These are phyloP conservation scores for Auxenochlorella pyrenoidosa DNA, from an alignment of 139 green algal species.

Conservation along the genomic window DNA sequence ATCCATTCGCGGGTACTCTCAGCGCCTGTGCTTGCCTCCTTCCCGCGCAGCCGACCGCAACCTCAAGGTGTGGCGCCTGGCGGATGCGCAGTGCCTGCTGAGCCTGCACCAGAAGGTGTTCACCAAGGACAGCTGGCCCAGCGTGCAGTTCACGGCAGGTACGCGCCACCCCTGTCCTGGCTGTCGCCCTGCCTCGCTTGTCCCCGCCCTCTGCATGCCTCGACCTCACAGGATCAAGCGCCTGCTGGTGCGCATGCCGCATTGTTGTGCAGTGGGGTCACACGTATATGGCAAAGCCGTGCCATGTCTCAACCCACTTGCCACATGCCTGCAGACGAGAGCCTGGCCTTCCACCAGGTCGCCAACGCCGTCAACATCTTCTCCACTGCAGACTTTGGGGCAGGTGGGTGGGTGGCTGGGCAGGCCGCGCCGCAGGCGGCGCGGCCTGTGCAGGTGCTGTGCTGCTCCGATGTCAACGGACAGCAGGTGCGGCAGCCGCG, in stretches of 20 bases:
- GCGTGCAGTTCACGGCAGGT: constrained; percentile 71
- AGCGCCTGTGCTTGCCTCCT: background rate
- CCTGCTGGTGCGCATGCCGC: no score
- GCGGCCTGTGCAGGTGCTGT: no score
- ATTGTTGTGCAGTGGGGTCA: no score
- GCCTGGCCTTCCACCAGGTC: constrained; percentile 67
- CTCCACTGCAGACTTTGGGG: constrained; percentile 60
- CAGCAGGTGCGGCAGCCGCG: background rate
- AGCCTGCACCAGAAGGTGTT: constrained; percentile 70
- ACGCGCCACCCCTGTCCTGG: background rate
- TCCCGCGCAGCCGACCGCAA: background rate
- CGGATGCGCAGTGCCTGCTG: constrained; percentile 49
- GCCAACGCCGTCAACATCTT: constrained; percentile 92
- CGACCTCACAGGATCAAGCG: no score
- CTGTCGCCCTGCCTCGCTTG: no score
- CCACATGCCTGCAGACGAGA: constrained; percentile 65
- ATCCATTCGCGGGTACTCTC: no score
- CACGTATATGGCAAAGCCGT: no score
- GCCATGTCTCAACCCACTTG: no score
- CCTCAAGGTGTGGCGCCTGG: constrained; percentile 70
- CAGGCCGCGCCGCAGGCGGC: background rate
- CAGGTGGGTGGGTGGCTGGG: constrained; percentile 11
- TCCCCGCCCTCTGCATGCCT: no score
- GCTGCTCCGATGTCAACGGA: no score
- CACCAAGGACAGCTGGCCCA: constrained; percentile 81